These are phyloP conservation scores for Thelephora ganbajun DNA, from an alignment of 768 basidiomycete genomes.

Conservation along the genomic window DNA sequence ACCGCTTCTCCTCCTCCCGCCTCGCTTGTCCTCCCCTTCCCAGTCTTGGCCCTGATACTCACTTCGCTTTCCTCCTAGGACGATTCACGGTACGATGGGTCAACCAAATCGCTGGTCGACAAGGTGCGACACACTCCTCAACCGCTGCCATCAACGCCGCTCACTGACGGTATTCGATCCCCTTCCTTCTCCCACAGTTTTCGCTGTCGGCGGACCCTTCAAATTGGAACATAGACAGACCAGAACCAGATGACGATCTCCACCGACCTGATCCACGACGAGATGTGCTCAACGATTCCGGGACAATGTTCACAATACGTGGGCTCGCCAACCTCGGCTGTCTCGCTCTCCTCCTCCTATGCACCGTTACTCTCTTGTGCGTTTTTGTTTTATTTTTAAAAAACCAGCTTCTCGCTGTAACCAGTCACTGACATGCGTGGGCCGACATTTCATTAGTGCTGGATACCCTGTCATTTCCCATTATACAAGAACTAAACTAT, in stretches of 20 bases:
- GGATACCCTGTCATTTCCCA: conserved; percentile 31
- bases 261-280: conserved; percentile 43
- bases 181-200: conserved; percentile 25
- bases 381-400: conserved; percentile 14
- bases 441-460: conserved; percentile 15
- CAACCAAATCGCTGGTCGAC: neutral
- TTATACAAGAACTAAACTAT: conserved; percentile 15
- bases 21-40: too few species aligned
- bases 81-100: neutral
- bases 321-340: conserved; percentile 66
- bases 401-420: too few species aligned
- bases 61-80: neutral
- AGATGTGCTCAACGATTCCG: conserved; percentile 21
- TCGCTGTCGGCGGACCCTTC: conserved; percentile 52
- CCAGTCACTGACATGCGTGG: too few species aligned
- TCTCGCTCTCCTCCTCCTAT: conserved; percentile 35
- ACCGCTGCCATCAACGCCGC: neutral
- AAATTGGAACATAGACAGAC: conserved; percentile 41
- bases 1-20: too few species aligned
- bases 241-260: conserved; percentile 59
- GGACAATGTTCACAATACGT: conserved; percentile 38
- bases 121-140: neutral
- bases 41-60: neutral
- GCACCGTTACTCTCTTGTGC: conserved; percentile 48
- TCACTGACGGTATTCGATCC: too few species aligned